Evolutionary conservation across 163 green algal species (phyloP).

Genomic region (Scenedesmus sp.): DNA sequence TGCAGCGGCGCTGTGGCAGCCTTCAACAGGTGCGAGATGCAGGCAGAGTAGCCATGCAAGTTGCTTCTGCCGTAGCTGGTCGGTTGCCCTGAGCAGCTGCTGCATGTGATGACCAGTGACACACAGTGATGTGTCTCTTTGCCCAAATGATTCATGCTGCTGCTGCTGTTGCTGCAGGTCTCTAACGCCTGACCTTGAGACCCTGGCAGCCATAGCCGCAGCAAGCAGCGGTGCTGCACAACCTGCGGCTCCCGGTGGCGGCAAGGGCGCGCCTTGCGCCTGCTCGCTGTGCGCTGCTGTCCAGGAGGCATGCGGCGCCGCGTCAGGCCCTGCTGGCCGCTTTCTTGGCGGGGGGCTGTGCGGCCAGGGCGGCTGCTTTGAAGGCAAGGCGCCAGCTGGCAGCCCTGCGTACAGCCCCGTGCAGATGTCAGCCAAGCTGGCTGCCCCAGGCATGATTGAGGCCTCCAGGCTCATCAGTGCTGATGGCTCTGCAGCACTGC

Average conservation of each 20-base stretch:
- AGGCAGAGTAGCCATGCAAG: not conserved
- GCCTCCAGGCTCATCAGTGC: not conserved
- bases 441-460: not conserved
- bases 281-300: slow-evolving; percentile 31
- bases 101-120: not conserved
- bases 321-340: not conserved
- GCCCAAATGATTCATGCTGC: not conserved
- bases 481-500: not conserved
- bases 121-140: not conserved
- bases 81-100: not conserved
- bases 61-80: not conserved
- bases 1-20: not conserved
- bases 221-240: not conserved
- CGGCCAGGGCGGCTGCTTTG: not conserved
- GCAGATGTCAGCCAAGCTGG: not conserved
- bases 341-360: slow-evolving; percentile 9
- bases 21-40: slow-evolving; percentile 32
- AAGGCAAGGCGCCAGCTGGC: not conserved
- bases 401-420: not conserved
- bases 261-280: not conserved
- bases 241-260: slow-evolving; percentile 7
- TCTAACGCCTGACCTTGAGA: slow-evolving; percentile 13
- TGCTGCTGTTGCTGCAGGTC: slow-evolving; percentile 25
- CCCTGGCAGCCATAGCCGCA: slow-evolving; percentile 43
- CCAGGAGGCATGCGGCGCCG: not conserved